Base-by-base conservation (phyloP, 371 early-diverging fungal species). In the Mortierella sp. region DNA sequence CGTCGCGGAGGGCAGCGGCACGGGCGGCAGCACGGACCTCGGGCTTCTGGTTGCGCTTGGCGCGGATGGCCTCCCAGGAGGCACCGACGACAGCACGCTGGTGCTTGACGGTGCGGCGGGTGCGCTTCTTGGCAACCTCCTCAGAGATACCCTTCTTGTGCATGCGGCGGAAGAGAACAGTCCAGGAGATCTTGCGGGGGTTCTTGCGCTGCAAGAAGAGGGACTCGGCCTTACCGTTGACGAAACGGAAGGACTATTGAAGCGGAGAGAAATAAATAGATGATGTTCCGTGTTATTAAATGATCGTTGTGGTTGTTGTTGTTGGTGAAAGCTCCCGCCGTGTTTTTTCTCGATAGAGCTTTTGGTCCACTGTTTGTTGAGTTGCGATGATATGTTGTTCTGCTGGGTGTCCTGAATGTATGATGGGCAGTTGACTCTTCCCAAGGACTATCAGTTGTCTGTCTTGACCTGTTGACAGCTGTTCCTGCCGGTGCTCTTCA, bases 121-220 rank as follows among this genome's bases (percentile, higher is more conserved):
- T 92, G 87, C 97, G 94, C 96, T 97, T 99, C 96, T 97, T 97
- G 90, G 95, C 87, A 66, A 93, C 92, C 90, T 97, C 98, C 88
- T 96, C 97, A 85, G 95, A 94, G 88, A 96, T 93, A 89, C 97
- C 99, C 96, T 99, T 99, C 94, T 96, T 96, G 95, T 98, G 96
- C 87, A 97, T 92, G 89, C 96, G 96, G 89, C 99, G 96, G 96
- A 94, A 98, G 85, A 97, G 95, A 50, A 93, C 90, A 68, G 99
- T 98, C 99, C 99, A 99, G 90, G 93, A 91, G 87, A 98, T 92
- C 94, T 97, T 97, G 86, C 98, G 96, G 67, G 98, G 97, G 94
- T 98, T 99, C 91, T 94, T 91, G 85, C 94, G 93, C 91, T 97
- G 97, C 74, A 95, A 92, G 94, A 97, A 99, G 87, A 95, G 92